Conservation (phyloP, 352 stramenopile species). For the Pythium myriotylum region DNA sequence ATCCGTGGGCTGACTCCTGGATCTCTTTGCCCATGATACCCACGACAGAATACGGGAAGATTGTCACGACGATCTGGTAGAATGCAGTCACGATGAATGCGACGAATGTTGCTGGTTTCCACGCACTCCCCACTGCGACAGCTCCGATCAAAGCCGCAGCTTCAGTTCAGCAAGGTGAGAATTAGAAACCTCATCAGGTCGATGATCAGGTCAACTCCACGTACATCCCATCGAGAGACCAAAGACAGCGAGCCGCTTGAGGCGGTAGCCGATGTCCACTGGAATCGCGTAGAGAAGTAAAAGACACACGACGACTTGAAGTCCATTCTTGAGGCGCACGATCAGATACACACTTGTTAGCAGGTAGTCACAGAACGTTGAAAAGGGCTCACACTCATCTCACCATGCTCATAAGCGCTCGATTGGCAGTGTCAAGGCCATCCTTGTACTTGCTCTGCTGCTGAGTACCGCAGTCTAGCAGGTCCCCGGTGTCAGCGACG, state of each 20-base stretch:
- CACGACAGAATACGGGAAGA: constrained; percentile 81
- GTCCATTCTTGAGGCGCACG: constrained; percentile 72
- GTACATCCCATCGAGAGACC: constrained; percentile 54
- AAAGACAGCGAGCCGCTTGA: constrained; percentile 52
- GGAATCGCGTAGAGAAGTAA: constrained; percentile 60
- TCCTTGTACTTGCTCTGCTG: constrained; percentile 45
- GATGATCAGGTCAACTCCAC: constrained; percentile 3
- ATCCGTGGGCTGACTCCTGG: constrained; percentile 59
- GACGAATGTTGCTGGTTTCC: constrained; percentile 48
- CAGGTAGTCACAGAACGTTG: too few relatives aligned
- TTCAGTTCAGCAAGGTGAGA: constrained; percentile 24
- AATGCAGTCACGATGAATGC: constrained; percentile 60
- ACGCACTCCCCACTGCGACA: constrained; percentile 51
- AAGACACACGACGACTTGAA: constrained; percentile 57
- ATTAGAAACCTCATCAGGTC: too few relatives aligned
- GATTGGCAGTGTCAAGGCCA: constrained; percentile 63
- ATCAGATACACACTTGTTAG: constrained; percentile 2
- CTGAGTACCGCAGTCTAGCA: constrained; percentile 38
- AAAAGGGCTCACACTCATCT: too few relatives aligned
- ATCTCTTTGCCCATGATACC: constrained; percentile 83
- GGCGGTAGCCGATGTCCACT: constrained; percentile 39
- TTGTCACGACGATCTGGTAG: constrained; percentile 63
- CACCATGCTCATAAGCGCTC: constrained; percentile 57
- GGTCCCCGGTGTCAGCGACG: neutral
- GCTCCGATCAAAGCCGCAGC: constrained; percentile 51